These are phyloP conservation scores for Warburgia ugandensis DNA, from an alignment of 164 flowering plant species.

Conservation along the genomic window DNA sequence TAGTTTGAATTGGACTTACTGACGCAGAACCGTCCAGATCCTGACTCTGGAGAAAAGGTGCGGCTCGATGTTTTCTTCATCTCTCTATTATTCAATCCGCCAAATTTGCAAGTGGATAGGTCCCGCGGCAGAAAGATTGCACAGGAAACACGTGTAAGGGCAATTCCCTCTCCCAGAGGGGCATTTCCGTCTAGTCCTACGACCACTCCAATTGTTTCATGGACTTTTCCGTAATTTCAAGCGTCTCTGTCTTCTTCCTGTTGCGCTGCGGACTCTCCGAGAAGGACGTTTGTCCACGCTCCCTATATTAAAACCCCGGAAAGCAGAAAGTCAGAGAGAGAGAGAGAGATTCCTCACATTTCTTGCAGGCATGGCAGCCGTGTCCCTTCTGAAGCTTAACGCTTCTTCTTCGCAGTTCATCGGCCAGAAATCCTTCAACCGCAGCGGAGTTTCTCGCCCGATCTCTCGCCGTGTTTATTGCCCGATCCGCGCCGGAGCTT, in stretches of 20 bases:
- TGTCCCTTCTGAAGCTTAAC: constrained; percentile 48
- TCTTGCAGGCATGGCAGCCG: constrained; percentile 43
- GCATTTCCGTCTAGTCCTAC: background rate
- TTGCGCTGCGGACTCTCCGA: background rate
- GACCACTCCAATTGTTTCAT: background rate
- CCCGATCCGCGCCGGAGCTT: constrained; percentile 61
- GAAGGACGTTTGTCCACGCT: background rate
- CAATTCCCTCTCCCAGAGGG: too few relatives aligned
- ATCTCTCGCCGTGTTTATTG: constrained; percentile 35
- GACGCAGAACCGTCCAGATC: too few relatives aligned
- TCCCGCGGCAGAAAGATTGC: too few relatives aligned
- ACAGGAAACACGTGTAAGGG: too few relatives aligned
- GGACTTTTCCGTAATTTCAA: background rate
- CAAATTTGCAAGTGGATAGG: background rate
- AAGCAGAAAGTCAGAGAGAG: background rate
- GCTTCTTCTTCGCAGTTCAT: constrained; percentile 58
- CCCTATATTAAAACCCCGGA: background rate
- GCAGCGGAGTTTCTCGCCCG: constrained; percentile 26
- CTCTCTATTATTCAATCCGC: too few relatives aligned
- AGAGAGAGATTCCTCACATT: background rate
- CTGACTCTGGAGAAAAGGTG: too few relatives aligned
- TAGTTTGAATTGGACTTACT: too few relatives aligned
- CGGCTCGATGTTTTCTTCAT: too few relatives aligned
- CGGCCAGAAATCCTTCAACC: constrained; percentile 50
- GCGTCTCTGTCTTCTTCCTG: background rate